phyloP scores from a whole-genome alignment of 2,329 filamentous ascomycete genomes.

The Fusarium stilboides region DNA sequence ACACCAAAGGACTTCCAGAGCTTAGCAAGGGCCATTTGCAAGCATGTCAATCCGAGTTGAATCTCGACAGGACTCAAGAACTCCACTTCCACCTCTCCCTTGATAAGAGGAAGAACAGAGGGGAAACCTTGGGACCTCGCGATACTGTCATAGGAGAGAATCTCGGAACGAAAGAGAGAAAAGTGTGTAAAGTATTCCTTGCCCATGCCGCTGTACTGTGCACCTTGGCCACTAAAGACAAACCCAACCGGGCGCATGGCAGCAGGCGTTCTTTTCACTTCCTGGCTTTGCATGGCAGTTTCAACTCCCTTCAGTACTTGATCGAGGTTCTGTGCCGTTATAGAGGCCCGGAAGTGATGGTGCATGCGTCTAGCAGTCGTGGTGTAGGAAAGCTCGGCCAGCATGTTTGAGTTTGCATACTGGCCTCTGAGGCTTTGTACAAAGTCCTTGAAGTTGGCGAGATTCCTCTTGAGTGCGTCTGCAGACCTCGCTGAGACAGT shows the following conservation, averaged over 20 bases:
- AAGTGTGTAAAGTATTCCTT: not conserved
- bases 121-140: not conserved
- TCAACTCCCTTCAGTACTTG: not conserved
- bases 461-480: not conserved
- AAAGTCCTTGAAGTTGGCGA: not conserved
- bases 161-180: constrained; percentile 1
- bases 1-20: constrained; percentile 55
- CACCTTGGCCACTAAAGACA: constrained; percentile 7
- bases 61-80: constrained; percentile 39
- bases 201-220: constrained; percentile 29
- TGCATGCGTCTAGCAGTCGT: constrained; percentile 6
- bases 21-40: constrained; percentile 61
- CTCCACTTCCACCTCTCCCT: not conserved
- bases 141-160: not conserved
- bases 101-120: not conserved
- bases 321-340: not conserved
- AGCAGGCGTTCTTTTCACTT: not conserved
- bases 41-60: constrained; percentile 59
- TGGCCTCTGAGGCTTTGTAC: not conserved
- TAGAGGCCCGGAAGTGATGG: not conserved
- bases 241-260: not conserved
- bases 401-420: not conserved
- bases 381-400: constrained; percentile 1
- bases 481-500: not conserved
- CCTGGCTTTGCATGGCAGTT: not conserved